Evolutionary conservation across 1,139 yeast species (phyloP), one percentile per base, ranked within the genome.

Genomic region (Blastobotrys raffinosifermentans): DNA sequence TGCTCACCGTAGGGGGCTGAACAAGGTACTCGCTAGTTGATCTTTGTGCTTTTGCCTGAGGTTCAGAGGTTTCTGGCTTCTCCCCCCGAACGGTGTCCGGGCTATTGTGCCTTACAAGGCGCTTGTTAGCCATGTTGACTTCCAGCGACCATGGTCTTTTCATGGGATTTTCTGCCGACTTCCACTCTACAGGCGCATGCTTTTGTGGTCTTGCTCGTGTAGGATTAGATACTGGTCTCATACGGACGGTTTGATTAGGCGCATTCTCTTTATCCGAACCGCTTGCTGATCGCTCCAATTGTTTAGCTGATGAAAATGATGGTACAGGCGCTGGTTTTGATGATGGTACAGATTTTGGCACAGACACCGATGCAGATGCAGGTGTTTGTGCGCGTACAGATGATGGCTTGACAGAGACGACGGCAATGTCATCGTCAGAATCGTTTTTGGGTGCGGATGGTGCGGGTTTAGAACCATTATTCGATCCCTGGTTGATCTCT

Each of bases 401-500:
- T 9, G 21, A 10, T 10, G 25, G 33, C 33, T 19, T 18, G 16
- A 16, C 25, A 7, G 13, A 21, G 26, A 30, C 19, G 11, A 29
- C 19, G 13, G 17, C 31, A 4, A 18, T 22, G 6, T 29, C 31
- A 17, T 29, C 31, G 15, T 26, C 17, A 7, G 15, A 19, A 9
- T 9, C 11, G 23, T 9, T 21, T 11, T 14, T 13, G 14, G 26
- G 25, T 8, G 14, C 13, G 20, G n/a, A 11, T 29, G 14, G 19
- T 7, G 21, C 19, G 14, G 31, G 30, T 17, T 31, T 22, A 27
- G 27, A 8, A 5, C 14, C 27, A 19, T 17, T 13, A 21, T 30
- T 29, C 31, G 26, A 32, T 34, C 38, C 32, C 17, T 25, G 15
- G 32, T 33, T 26, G 8, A 23, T 14, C 17, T 26, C 32, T 20